A percentile compares a stretch with the other conserved stretches of the same genome.
These are phyloP conservation scores for Xylaria arbuscula DNA, from an alignment of 2,329 filamentous ascomycete species.

Conservation along the genomic window DNA sequence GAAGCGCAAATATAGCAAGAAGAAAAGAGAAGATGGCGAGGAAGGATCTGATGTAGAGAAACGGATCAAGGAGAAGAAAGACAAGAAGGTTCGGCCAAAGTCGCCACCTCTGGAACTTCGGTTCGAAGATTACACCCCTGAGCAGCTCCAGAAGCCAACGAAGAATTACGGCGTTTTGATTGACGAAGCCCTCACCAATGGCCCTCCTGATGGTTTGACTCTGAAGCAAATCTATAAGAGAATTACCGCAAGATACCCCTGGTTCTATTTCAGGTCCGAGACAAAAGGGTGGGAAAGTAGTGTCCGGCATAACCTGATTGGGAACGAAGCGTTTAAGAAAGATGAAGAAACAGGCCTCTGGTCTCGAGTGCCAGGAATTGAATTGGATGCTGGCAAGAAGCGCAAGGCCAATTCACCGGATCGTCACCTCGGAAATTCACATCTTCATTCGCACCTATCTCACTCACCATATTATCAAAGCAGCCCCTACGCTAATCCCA, in stretches of 20 bases:
- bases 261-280: slow-evolving; percentile 69
- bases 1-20: slow-evolving; percentile 74
- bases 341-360: slow-evolving; percentile 67
- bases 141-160: slow-evolving; percentile 69
- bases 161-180: slow-evolving; percentile 72
- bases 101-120: slow-evolving; percentile 69
- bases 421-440: slow-evolving; percentile 50
- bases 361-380: slow-evolving; percentile 67
- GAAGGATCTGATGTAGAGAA: slow-evolving; percentile 68
- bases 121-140: slow-evolving; percentile 66
- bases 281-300: slow-evolving; percentile 75
- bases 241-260: slow-evolving; percentile 68
- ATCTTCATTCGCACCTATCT: slow-evolving; percentile 47
- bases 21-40: slow-evolving; percentile 67
- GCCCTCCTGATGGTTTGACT: slow-evolving; percentile 64
- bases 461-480: slow-evolving; percentile 49
- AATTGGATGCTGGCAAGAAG: slow-evolving; percentile 71
- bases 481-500: slow-evolving; percentile 45
- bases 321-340: slow-evolving; percentile 70
- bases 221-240: slow-evolving; percentile 73
- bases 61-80: slow-evolving; percentile 67
- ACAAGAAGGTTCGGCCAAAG: slow-evolving; percentile 68
- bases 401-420: slow-evolving; percentile 66
- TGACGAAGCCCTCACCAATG: slow-evolving; percentile 67
- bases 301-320: slow-evolving; percentile 72